Conservation (phyloP, 139 green algal species). For the Tetraselmis chui region DNA sequence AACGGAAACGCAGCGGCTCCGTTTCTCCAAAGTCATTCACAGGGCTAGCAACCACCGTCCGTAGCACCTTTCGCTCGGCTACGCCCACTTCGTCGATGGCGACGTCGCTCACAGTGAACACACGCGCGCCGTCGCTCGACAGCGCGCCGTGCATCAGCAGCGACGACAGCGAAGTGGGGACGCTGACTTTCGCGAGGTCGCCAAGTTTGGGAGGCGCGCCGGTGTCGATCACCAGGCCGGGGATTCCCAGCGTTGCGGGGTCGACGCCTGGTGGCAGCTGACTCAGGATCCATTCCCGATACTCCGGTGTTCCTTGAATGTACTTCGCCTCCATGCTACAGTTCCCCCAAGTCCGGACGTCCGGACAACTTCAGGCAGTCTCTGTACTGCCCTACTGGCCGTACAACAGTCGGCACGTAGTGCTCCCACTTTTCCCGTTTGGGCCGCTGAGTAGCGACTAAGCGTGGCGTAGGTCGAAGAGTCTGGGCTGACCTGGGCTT, state of each 20-base stretch:
- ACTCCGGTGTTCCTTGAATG: neutral
- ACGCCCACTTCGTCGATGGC: neutral
- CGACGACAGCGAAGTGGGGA: neutral
- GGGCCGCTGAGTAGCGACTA: too few relatives aligned
- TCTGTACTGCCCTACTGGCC: too few relatives aligned
- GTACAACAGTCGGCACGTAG: too few relatives aligned
- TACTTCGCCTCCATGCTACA: slow-evolving; percentile 4
- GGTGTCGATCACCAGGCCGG: neutral
- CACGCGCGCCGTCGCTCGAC: neutral
- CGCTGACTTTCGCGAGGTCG: neutral
- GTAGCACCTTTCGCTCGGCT: neutral
- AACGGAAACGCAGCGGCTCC: neutral
- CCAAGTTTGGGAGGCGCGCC: neutral
- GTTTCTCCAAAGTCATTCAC: slow-evolving; percentile 1
- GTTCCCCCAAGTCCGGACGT: too few relatives aligned
- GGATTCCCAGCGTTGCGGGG: neutral
- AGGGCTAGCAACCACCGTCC: neutral
- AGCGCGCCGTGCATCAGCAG: neutral
- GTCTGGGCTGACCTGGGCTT: too few relatives aligned
- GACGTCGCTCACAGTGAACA: neutral
- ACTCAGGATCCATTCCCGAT: neutral
- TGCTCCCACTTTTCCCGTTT: too few relatives aligned
- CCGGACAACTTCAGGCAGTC: too few relatives aligned
- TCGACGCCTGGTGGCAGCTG: neutral
- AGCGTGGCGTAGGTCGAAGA: too few relatives aligned